Evolutionary conservation across 495 filamentous ascomycete species (phyloP), one percentile per base, ranked within the genome.

Genomic region (Staphylotrichum tortipilum): DNA sequence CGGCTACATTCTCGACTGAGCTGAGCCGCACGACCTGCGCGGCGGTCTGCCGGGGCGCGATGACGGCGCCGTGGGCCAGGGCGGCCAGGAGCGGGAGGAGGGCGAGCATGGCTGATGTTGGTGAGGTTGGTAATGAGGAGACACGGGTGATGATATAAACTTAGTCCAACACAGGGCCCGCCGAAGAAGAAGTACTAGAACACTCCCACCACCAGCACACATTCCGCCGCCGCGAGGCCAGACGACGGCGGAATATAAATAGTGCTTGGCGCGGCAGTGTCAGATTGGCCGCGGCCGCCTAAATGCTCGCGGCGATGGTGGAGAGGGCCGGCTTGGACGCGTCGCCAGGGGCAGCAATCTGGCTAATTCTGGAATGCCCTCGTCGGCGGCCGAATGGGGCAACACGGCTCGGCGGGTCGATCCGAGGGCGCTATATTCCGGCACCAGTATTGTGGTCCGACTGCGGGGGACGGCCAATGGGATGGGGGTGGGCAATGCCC

Each of bases 1-100:
- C 63, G 19, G 74, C 72, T 9, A 76, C 54, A 47, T 77, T 77
- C 36, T 76, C 74, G 36, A 70, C 36, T 47, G 65, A 74, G 26
- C 57, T 61, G 39, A 66, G 53, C 9, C 50, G 49, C 34, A 67
- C 60, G 17, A 68, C 60, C 38, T 68, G 65, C 0, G 55, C 49
- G 0, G 60, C 62, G 14, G 28, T 23, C 33, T 55, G 53, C 23
- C 53, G 53, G 12, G 47, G 41, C 17, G 40, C 2, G 7, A 52
- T 11, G 1, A 35, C 14, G 39, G 26, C 40, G 3, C n/a, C 45
- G 28, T 21, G 18, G 40, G 34, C 40, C 23, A 37, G 19, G 7
- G 18, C 2, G 23, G 44, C 38, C 14, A 56, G 10, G 19, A 56
- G 12, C 26, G 40, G 39, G 39, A 49, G 28, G 45, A 48, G 7